phyloP scores from a whole-genome alignment of 805 yeast genomes.

The Saturnispora hagleri region DNA sequence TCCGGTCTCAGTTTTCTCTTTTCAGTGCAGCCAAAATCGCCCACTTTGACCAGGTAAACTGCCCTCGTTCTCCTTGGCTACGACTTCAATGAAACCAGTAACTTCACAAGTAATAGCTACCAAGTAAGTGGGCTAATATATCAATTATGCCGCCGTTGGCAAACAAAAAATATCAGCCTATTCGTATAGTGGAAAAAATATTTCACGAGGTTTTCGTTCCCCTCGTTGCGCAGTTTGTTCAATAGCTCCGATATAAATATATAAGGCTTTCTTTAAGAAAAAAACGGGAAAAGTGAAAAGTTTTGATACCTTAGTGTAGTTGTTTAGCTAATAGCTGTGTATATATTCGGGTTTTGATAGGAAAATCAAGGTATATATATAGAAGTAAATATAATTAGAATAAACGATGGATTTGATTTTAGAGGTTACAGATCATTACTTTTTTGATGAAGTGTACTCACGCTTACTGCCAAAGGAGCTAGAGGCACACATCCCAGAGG shows the following conservation, averaged over 20 bases:
- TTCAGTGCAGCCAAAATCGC: too few species aligned
- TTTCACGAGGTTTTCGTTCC: constrained; percentile 2
- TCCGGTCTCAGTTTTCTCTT: not conserved
- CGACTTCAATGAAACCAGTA: not conserved
- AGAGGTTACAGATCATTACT: constrained; percentile 65
- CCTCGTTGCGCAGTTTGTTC: constrained; percentile 3
- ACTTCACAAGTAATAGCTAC: not conserved
- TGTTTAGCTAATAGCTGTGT: not conserved
- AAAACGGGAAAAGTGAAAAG: not conserved
- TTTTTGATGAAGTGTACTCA: constrained; percentile 72
- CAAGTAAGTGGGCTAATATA: not conserved
- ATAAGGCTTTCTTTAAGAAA: not conserved
- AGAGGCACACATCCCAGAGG: constrained; percentile 25
- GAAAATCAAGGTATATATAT: too few species aligned
- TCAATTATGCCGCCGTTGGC: not conserved
- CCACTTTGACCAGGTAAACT: too few species aligned
- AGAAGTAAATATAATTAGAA: not conserved
- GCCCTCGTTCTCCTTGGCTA: too few species aligned
- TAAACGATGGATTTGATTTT: constrained; percentile 77
- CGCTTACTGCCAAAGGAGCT: constrained; percentile 51
- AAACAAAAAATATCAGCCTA: not conserved
- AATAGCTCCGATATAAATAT: not conserved
- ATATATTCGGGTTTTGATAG: not conserved
- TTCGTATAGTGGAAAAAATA: not conserved
- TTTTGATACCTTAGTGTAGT: not conserved